A percentile compares a stretch with the other conserved stretches of the same genome.
Evolutionary conservation across 2,329 filamentous ascomycete genomes (phyloP).

Genomic region (Cladosporium sp.): DNA sequence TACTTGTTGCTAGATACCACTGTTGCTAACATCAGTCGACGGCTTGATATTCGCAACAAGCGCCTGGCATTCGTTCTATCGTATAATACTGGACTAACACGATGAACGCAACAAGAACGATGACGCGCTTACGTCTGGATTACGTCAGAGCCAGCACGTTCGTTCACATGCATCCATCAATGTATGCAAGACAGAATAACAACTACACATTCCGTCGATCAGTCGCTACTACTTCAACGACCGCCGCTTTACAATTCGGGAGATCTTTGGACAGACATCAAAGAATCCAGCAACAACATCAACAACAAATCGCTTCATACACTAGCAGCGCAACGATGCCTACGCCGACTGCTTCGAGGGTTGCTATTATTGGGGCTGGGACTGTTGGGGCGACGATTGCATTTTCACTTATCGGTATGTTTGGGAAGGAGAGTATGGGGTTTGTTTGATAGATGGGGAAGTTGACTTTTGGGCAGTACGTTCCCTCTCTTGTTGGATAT

Average conservation of each 20-base stretch:
- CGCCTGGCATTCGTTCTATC: too few species aligned
- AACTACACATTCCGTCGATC: not conserved
- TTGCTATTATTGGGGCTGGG: constrained; percentile 55
- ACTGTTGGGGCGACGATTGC: constrained; percentile 54
- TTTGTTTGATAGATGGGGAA: not conserved
- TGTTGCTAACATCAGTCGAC: too few species aligned
- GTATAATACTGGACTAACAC: too few species aligned
- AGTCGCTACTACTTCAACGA: not conserved
- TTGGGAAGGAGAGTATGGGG: not conserved
- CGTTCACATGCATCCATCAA: not conserved
- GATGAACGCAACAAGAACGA: not conserved
- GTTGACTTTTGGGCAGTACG: not conserved
- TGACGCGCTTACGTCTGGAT: not conserved
- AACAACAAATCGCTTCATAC: not conserved
- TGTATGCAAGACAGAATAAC: not conserved
- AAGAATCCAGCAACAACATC: not conserved
- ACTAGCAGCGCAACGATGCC: not conserved
- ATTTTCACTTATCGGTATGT: constrained; percentile 42
- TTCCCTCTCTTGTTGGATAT: too few species aligned
- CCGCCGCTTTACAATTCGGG: too few species aligned
- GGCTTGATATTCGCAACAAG: too few species aligned
- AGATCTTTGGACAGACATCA: too few species aligned
- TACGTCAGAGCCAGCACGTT: not conserved
- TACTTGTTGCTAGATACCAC: too few species aligned
- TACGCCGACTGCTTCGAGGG: constrained; percentile 24